These are phyloP conservation scores for Tylopilus vinaceipallidus DNA, from an alignment of 768 basidiomycete species.

Conservation along the genomic window DNA sequence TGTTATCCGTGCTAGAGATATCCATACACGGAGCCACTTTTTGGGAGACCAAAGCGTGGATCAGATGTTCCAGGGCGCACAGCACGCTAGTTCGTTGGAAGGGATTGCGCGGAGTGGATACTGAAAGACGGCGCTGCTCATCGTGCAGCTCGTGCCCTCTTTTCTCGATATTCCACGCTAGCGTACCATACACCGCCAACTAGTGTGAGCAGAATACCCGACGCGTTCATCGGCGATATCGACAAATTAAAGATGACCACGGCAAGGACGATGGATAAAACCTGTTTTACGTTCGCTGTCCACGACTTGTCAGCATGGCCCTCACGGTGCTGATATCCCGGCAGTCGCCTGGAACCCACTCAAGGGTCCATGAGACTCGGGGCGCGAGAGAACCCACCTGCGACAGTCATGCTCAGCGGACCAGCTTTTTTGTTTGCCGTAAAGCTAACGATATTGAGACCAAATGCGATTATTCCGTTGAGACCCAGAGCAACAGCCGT, in stretches of 20 bases:
- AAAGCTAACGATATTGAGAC: conserved; percentile 91
- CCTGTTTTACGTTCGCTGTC: conserved; percentile 89
- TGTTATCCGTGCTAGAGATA: background rate
- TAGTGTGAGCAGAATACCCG: conserved; percentile 84
- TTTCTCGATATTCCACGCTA: conserved; percentile 59
- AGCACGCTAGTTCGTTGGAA: background rate
- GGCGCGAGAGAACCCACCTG: conserved; percentile 48
- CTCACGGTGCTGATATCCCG: background rate
- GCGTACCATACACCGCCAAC: conserved; percentile 84
- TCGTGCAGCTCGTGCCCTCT: conserved; percentile 27
- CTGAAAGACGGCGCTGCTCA: background rate
- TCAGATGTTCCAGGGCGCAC: background rate
- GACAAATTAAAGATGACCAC: conserved; percentile 81
- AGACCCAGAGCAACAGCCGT: conserved; percentile 56
- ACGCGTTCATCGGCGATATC: conserved; percentile 74
- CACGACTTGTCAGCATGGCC: conserved; percentile 7
- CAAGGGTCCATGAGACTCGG: background rate
- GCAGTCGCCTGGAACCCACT: background rate
- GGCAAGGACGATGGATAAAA: conserved; percentile 81
- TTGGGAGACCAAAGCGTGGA: background rate
- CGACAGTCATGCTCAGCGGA: conserved; percentile 87
- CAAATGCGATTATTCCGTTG: conserved; percentile 89
- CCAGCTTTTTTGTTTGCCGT: conserved; percentile 94
- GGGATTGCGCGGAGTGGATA: background rate
- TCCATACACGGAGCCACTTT: background rate